Evolutionary conservation across 768 basidiomycete genomes (phyloP).

Genomic region (Termitomyces sp.): DNA sequence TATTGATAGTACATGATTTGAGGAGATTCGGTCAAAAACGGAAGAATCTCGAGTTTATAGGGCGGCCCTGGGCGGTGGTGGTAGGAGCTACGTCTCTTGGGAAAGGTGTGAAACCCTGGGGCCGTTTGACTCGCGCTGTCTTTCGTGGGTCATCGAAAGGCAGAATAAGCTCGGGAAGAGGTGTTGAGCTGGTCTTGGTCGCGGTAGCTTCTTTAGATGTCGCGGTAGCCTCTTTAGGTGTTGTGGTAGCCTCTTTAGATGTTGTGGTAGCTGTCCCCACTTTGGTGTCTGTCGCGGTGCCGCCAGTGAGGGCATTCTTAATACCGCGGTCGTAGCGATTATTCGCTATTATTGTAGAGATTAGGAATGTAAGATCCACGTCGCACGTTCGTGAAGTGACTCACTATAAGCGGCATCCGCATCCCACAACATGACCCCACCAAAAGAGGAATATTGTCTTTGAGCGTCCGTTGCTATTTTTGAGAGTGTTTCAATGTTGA

Average conservation of each 20-base stretch:
- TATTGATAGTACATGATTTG: too few relatives aligned
- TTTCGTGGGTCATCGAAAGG: slow-evolving; percentile 26
- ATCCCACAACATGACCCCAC: slow-evolving; percentile 50
- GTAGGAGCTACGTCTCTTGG: slow-evolving; percentile 7
- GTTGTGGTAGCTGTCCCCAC: not conserved
- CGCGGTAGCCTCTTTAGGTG: not conserved
- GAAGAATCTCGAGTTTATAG: slow-evolving; percentile 23
- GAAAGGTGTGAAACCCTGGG: slow-evolving; percentile 15
- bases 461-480: slow-evolving; percentile 38
- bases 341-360: slow-evolving; percentile 28
- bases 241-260: not conserved
- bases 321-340: slow-evolving; percentile 43
- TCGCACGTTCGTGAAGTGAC: slow-evolving; percentile 21
- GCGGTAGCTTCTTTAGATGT: not conserved
- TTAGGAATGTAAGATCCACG: not conserved
- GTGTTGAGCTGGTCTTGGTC: not conserved
- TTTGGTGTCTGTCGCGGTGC: slow-evolving; percentile 5
- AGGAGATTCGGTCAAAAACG: slow-evolving; percentile 10
- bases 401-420: slow-evolving; percentile 35
- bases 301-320: slow-evolving; percentile 37
- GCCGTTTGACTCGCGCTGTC: slow-evolving; percentile 28
- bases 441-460: slow-evolving; percentile 52
- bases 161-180: slow-evolving; percentile 9
- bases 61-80: slow-evolving; percentile 8
- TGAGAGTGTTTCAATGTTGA: slow-evolving; percentile 36